Conservation (phyloP, 805 yeast species). For the Ogataea paradorogensis region DNA sequence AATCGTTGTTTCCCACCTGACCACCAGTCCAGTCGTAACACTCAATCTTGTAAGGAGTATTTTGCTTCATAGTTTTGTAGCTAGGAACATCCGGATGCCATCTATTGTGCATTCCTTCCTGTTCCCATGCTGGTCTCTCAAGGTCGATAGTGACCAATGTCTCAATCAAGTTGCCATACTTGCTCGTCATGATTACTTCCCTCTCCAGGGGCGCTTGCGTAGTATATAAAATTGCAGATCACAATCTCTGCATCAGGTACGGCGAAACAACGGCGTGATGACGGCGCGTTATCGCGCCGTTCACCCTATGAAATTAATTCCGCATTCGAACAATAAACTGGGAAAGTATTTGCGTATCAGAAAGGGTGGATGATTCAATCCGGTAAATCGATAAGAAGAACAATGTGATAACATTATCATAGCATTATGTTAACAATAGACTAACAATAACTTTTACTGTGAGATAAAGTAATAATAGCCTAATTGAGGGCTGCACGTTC, state of each 20-base stretch:
- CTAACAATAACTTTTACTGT: background rate
- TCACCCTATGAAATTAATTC: too few species aligned
- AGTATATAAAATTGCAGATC: constrained; percentile 1
- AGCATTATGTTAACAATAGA: too few species aligned
- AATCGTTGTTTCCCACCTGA: constrained; percentile 44
- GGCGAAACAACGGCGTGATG: background rate
- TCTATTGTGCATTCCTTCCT: constrained; percentile 47
- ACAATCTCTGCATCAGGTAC: background rate
- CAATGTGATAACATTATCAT: too few species aligned
- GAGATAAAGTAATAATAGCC: too few species aligned
- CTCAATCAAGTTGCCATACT: constrained; percentile 31
- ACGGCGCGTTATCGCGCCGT: constrained; percentile 5
- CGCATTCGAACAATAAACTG: too few species aligned
- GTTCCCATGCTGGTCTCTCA: constrained; percentile 43
- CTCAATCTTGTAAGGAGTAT: constrained; percentile 46
- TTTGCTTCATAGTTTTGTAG: constrained; percentile 37
- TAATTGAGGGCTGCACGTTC: too few species aligned
- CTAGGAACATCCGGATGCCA: constrained; percentile 54
- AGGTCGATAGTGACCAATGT: constrained; percentile 42
- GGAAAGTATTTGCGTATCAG: too few species aligned
- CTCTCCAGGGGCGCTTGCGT: background rate
- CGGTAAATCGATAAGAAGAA: background rate
- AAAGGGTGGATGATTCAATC: too few species aligned
- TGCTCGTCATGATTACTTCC: constrained; percentile 7
- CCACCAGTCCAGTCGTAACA: constrained; percentile 57